phyloP scores from a whole-genome alignment of 2,329 filamentous ascomycete species.

The Aureobasidium lini region DNA sequence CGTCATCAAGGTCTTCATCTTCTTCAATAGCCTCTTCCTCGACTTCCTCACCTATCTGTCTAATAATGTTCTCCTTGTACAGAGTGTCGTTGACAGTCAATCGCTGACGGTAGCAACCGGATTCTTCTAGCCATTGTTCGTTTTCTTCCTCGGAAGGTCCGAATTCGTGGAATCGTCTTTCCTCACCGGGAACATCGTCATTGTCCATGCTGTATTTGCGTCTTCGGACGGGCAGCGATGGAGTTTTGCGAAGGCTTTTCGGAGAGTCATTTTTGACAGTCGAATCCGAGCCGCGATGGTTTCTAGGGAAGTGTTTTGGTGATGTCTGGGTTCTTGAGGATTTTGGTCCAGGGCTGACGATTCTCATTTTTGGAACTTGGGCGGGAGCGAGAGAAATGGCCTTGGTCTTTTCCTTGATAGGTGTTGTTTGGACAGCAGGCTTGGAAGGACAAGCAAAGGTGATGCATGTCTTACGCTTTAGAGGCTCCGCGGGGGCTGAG shows the following conservation, averaged over 20 bases:
- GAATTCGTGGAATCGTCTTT: constrained; percentile 78
- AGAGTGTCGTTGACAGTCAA: constrained; percentile 87
- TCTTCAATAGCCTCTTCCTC: constrained; percentile 78
- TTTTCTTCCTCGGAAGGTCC: constrained; percentile 73
- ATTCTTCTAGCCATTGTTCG: constrained; percentile 84
- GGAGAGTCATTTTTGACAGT: constrained; percentile 44
- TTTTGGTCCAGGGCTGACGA: constrained; percentile 16
- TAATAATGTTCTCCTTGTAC: constrained; percentile 80
- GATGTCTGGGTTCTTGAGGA: constrained; percentile 21
- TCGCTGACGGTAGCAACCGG: constrained; percentile 55
- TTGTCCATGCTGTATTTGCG: constrained; percentile 31
- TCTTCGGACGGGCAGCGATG: constrained; percentile 24
- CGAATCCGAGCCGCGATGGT: constrained; percentile 43
- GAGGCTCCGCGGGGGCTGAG: constrained; percentile 22
- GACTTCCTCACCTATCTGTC: constrained; percentile 76
- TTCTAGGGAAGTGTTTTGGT: constrained; percentile 23
- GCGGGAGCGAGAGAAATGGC: constrained; percentile 35
- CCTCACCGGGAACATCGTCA: constrained; percentile 45
- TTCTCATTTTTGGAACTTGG: constrained; percentile 5
- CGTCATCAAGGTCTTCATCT: constrained; percentile 51
- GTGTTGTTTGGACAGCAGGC: constrained; percentile 32
- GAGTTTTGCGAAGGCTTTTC: constrained; percentile 33
- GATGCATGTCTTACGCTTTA: constrained; percentile 55
- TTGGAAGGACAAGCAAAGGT: constrained; percentile 67
- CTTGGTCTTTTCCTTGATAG: constrained; percentile 26